These are phyloP conservation scores for Pseudogymnoascus verrucosus DNA, from an alignment of 2,329 filamentous ascomycete species.

Conservation along the genomic window DNA sequence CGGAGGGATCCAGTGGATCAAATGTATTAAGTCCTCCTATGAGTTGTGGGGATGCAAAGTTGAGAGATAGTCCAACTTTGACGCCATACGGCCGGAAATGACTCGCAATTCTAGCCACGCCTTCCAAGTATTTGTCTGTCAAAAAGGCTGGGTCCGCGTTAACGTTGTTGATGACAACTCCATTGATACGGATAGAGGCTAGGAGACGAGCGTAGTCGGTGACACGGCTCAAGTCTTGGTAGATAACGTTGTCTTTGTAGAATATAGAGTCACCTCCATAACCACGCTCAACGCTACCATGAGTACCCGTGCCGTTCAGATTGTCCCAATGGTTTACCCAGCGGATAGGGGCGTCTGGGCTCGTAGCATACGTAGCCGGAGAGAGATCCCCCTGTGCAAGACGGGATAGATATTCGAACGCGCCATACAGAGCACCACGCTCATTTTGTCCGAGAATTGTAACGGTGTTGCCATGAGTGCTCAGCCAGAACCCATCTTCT, in stretches of 20 bases:
- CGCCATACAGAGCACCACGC: conserved; percentile 59
- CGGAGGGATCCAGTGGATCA: conserved; percentile 53
- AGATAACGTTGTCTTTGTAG: conserved; percentile 48
- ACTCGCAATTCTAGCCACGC: conserved; percentile 55
- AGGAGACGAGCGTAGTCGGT: conserved; percentile 57
- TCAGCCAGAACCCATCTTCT: conserved; percentile 56
- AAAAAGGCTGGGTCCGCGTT: conserved; percentile 57
- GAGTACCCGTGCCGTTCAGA: conserved; percentile 35
- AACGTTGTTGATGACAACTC: conserved; percentile 62
- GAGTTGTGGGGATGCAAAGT: conserved; percentile 56
- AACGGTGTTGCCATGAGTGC: conserved; percentile 37
- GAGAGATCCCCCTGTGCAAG: conserved; percentile 52
- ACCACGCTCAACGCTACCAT: conserved; percentile 56
- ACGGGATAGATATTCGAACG: conserved; percentile 59
- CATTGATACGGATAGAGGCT: conserved; percentile 59
- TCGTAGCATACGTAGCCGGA: conserved; percentile 40
- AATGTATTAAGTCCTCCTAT: conserved; percentile 51
- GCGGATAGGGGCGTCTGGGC: conserved; percentile 52
- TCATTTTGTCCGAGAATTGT: conserved; percentile 58
- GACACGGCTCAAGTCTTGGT: conserved; percentile 52
- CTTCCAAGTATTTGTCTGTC: conserved; percentile 48
- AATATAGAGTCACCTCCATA: conserved; percentile 63
- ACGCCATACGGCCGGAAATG: conserved; percentile 60
- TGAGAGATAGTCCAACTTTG: conserved; percentile 56
- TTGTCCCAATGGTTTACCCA: conserved; percentile 73